Evolutionary conservation across 768 basidiomycete species (phyloP).

Genomic region (Gloeopeniophorella convolvens): DNA sequence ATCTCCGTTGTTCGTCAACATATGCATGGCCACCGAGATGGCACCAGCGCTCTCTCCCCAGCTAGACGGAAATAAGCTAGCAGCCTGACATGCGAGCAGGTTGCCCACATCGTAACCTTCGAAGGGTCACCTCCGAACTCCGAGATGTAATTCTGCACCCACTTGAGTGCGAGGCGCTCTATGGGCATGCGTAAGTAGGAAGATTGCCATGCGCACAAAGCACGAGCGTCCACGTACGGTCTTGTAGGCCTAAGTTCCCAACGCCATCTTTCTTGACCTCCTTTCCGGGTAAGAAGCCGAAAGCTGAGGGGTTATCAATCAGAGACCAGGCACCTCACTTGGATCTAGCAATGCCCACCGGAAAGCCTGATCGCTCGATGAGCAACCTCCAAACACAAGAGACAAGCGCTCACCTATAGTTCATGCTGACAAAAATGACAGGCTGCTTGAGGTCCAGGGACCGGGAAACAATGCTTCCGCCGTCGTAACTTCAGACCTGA

Average conservation of each 20-base stretch:
- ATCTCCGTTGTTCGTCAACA: slow-evolving; percentile 36
- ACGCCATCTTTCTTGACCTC: slow-evolving; percentile 47
- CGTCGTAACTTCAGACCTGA: slow-evolving; percentile 19
- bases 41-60: slow-evolving; percentile 53
- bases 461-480: slow-evolving; percentile 20
- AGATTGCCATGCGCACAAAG: not conserved
- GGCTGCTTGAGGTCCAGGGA: slow-evolving; percentile 23
- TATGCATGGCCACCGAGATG: slow-evolving; percentile 38
- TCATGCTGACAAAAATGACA: slow-evolving; percentile 25
- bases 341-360: no score
- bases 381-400: not conserved
- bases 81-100: slow-evolving; percentile 2
- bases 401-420: slow-evolving; percentile 23
- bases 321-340: no score
- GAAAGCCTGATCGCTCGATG: no score
- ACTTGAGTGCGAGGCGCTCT: slow-evolving; percentile 54
- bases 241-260: slow-evolving; percentile 61
- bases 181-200: not conserved
- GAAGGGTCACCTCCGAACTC: slow-evolving; percentile 59
- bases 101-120: slow-evolving; percentile 50
- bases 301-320: slow-evolving; percentile 30
- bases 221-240: slow-evolving; percentile 41
- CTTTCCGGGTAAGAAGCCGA: slow-evolving; percentile 46
- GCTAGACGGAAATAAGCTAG: slow-evolving; percentile 21
- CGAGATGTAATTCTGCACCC: slow-evolving; percentile 61